A percentile compares a stretch with the other conserved stretches of the same genome.
phyloP scores from a whole-genome alignment of 1,139 yeast species.

The Hyphopichia burtonii region DNA sequence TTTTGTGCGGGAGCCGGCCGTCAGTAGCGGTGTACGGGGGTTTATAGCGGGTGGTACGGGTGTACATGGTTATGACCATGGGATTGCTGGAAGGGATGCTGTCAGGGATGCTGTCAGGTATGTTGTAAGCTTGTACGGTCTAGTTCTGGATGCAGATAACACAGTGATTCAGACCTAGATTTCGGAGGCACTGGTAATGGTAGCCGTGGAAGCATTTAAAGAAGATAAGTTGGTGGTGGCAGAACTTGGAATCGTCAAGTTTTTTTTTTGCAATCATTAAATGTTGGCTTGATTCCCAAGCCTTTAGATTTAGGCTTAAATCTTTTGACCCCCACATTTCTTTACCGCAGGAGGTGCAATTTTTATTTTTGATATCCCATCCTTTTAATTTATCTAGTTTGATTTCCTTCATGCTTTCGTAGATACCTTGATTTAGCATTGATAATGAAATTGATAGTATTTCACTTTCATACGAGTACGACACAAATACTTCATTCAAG shows the following conservation, averaged over 20 bases:
- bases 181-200: constrained; percentile 57
- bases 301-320: constrained; percentile 28
- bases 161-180: constrained; percentile 9
- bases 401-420: constrained; percentile 40
- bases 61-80: no score
- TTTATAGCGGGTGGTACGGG: no score
- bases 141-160: neutral
- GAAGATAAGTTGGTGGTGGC: constrained; percentile 25
- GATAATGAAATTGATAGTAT: constrained; percentile 53
- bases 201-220: constrained; percentile 61
- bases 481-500: constrained; percentile 60
- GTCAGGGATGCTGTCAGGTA: no score
- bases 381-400: constrained; percentile 49
- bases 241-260: constrained; percentile 9
- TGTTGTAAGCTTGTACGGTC: no score
- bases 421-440: constrained; percentile 56
- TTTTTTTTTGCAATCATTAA: constrained; percentile 7
- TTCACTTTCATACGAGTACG: constrained; percentile 63
- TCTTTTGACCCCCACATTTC: constrained; percentile 62
- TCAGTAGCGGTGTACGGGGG: no score
- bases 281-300: constrained; percentile 47
- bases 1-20: no score
- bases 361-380: constrained; percentile 54
- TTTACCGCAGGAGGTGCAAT: constrained; percentile 73
- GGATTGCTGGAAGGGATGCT: no score